Base-by-base conservation (phyloP, 2,329 filamentous ascomycete genomes). In the Diaporthe eres region DNA sequence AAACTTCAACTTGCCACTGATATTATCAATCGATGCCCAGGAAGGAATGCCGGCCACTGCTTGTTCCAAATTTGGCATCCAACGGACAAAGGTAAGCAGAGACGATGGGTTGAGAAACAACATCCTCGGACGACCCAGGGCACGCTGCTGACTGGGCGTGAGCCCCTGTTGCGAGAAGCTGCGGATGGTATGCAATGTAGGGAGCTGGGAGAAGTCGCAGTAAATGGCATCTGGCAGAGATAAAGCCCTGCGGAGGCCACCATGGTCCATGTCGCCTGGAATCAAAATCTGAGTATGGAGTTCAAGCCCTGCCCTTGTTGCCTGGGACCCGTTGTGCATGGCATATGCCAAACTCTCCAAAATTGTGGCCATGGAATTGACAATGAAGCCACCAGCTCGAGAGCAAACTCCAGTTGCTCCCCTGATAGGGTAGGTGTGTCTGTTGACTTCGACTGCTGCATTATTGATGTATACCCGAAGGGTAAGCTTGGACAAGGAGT, bases 371-470 rank as follows among this genome's bases (percentile, higher is more conserved):
- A 60, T 5, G 9, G 34, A 25, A 15, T 60, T 2, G 22, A 60
- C 34, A 9, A 60, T 13, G 19, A 25, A 39, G 12, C 1, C 1
- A n/a, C 22, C 3, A 4, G 53, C 28, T 34, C 17, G 13, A 10
- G 8, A 34, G 5, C 31, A 2, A 2, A 19, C 13, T 55, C 12
- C 22, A 22, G 44, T 17, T 1, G 12, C 2, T 8, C 9, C 49
- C 0, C 22, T 51, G 12, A 5, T 6, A 2, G 1, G 4, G 25
- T 17, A 1, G 13, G 5, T 6, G 7, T 34, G 3, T 4, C 9
- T 9, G 8, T 2, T 19, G 19, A 13, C 6, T 5, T n/a, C 4
- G 19, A 65, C 8, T 2, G 12, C 2, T 1, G 9, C 13, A 4
- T 47, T 19, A 3, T 22, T 4, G 10, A 65, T 34, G 4, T 8